Conservation (phyloP, 2,329 filamentous ascomycete species). For the Graphiopsis chlorocephala region DNA sequence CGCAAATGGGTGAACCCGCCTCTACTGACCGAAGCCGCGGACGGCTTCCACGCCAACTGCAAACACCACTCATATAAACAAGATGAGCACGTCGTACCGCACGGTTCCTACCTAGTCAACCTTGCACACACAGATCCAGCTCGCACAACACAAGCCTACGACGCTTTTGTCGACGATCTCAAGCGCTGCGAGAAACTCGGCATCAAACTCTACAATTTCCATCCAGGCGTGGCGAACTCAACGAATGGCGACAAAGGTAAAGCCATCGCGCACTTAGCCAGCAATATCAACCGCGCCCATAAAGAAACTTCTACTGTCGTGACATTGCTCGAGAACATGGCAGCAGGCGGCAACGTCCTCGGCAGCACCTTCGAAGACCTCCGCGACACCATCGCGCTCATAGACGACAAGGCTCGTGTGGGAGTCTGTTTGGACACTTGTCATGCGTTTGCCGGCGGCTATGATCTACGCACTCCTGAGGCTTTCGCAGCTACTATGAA, state of each 20-base stretch:
- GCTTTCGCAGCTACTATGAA: constrained; percentile 71
- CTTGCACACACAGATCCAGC: constrained; percentile 77
- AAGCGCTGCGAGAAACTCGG: constrained; percentile 79
- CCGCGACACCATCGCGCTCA: constrained; percentile 73
- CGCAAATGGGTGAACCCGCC: constrained; percentile 89
- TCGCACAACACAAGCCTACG: constrained; percentile 83
- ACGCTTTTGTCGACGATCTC: constrained; percentile 82
- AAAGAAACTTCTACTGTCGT: constrained; percentile 68
- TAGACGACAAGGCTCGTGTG: constrained; percentile 78
- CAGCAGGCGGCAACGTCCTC: constrained; percentile 81
- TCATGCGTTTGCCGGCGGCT: constrained; percentile 90
- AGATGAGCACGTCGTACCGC: constrained; percentile 73
- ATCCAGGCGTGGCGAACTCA: constrained; percentile 76
- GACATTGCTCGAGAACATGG: constrained; percentile 94
- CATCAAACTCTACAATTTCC: constrained; percentile 95
- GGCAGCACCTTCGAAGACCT: constrained; percentile 85
- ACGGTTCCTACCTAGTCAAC: constrained; percentile 96
- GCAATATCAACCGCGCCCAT: constrained; percentile 79
- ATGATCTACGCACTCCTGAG: constrained; percentile 76
- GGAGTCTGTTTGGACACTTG: constrained; percentile 97
- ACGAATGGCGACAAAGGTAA: constrained; percentile 59
- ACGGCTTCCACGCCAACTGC: constrained; percentile 68
- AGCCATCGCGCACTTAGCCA: constrained; percentile 75
- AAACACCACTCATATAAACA: constrained; percentile 69
- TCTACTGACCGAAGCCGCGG: constrained; percentile 64